phyloP scores from a whole-genome alignment of 164 flowering plant genomes.

The Liriodendron chinense region DNA sequence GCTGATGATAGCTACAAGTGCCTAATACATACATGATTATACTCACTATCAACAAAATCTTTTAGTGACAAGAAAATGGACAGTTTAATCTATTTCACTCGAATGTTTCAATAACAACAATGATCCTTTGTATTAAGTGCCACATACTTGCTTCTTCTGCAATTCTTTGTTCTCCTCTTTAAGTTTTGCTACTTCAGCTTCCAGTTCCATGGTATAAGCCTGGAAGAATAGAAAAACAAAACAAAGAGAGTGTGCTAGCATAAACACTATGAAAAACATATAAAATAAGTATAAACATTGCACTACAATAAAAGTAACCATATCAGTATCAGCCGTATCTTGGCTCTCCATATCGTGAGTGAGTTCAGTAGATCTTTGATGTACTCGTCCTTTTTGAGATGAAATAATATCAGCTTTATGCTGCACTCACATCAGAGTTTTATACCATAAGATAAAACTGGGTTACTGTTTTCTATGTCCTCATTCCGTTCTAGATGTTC shows the following conservation, averaged over 20 bases:
- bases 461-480: too few relatives aligned
- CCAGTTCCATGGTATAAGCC: constrained; percentile 97
- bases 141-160: constrained; percentile 61
- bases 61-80: neutral
- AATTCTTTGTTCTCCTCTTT: constrained; percentile 80
- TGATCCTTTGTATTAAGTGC: neutral
- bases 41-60: neutral
- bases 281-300: neutral
- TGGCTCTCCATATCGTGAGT: neutral
- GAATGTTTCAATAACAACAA: neutral
- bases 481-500: too few relatives aligned
- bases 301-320: neutral
- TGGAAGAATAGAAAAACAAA: constrained; percentile 21
- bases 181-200: constrained; percentile 84
- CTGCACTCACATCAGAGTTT: neutral
- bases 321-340: neutral
- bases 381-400: neutral
- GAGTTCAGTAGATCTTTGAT: neutral
- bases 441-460: neutral
- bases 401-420: neutral
- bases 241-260: neutral
- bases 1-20: neutral
- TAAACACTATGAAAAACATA: neutral
- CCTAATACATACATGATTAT: neutral
- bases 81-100: neutral